Evolutionary conservation across 108 stramenopile species (phyloP).

Genomic region (Cyclotella distinguenda): DNA sequence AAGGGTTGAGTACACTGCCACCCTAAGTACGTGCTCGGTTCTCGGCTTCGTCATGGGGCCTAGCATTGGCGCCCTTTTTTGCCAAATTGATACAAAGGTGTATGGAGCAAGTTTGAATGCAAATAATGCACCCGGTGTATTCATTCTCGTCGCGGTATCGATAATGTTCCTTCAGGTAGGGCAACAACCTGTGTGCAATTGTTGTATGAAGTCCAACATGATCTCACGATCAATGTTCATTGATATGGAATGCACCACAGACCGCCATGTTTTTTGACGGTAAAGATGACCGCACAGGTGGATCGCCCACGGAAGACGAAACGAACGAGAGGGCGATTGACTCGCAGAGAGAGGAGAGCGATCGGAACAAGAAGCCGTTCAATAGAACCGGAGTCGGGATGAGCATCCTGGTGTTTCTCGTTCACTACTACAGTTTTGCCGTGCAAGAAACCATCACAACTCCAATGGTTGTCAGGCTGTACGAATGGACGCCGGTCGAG

Average conservation of each 20-base stretch:
- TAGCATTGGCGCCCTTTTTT: constrained; percentile 39
- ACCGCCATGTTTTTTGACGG: constrained; percentile 30
- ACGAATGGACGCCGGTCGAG: constrained; percentile 21
- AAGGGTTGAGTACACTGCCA: constrained; percentile 37
- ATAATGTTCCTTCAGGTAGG: constrained; percentile 33
- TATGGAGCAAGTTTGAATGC: constrained; percentile 22
- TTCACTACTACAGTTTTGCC: constrained; percentile 51
- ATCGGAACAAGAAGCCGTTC: constrained; percentile 7
- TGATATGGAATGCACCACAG: not conserved
- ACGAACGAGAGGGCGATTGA: not conserved
- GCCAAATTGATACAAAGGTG: constrained; percentile 31
- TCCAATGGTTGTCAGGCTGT: constrained; percentile 18
- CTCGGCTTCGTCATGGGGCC: constrained; percentile 48
- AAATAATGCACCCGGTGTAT: constrained; percentile 44
- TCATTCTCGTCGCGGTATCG: constrained; percentile 21
- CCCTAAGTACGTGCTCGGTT: constrained; percentile 38
- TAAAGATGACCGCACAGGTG: constrained; percentile 29
- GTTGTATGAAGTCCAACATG: not conserved
- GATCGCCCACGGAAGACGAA: not conserved
- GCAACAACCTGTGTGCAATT: not conserved
- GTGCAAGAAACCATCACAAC: constrained; percentile 53
- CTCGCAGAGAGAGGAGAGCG: not conserved
- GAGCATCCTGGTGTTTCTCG: constrained; percentile 41
- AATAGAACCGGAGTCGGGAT: constrained; percentile 31
- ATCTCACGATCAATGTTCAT: not conserved